Conservation (phyloP, 176 grass and related monocot genomes). For the Coix lacrymajobi region DNA sequence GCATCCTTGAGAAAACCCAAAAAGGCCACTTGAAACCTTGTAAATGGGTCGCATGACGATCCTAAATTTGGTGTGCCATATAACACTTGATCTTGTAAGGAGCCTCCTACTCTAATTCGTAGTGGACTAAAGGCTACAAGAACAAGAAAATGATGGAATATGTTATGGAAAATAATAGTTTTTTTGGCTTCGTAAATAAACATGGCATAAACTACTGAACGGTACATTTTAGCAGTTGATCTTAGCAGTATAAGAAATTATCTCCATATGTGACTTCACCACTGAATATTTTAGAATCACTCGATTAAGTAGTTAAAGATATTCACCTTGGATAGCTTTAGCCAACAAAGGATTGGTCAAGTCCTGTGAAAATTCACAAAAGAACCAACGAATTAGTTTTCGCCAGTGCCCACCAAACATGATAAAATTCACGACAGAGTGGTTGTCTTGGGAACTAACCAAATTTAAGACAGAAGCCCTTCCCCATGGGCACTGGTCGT, state of each 20-base stretch:
- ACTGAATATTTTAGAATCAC: constrained; percentile 4
- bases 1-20: constrained; percentile 96
- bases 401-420: not conserved
- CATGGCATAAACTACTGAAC: not conserved
- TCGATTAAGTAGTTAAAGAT: not conserved
- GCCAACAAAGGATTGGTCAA: constrained; percentile 69
- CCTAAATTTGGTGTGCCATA: constrained; percentile 71
- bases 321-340: constrained; percentile 80
- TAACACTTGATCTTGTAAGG: constrained; percentile 93
- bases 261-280: not conserved
- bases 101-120: constrained; percentile 88
- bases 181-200: not conserved
- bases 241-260: not conserved
- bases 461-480: constrained; percentile 79
- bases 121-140: constrained; percentile 68
- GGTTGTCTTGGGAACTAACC: constrained; percentile 30
- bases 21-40: constrained; percentile 55
- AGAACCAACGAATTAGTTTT: constrained; percentile 9
- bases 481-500: constrained; percentile 90
- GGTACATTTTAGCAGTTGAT: not conserved
- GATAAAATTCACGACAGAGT: no score
- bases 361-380: constrained; percentile 43
- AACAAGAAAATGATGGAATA: not conserved
- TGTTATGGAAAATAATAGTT: not conserved
- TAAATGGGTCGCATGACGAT: constrained; percentile 57